These are phyloP conservation scores for Neurospora sp. DNA, from an alignment of 2,329 filamentous ascomycete species.

Conservation along the genomic window DNA sequence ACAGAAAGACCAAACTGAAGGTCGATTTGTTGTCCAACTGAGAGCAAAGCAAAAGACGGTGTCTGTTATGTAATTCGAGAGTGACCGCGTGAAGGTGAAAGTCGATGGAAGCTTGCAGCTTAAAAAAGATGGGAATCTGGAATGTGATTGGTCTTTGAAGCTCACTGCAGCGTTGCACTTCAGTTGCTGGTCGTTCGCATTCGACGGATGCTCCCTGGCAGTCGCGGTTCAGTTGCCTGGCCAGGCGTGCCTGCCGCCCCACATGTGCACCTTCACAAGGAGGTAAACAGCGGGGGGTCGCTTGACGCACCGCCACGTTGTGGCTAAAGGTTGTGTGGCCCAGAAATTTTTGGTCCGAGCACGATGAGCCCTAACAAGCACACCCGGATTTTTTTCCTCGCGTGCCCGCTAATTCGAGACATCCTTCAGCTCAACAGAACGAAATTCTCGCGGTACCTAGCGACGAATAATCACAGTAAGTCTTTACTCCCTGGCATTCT, in stretches of 20 bases:
- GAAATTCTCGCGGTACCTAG: constrained; percentile 19
- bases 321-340: background rate
- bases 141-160: constrained; percentile 3
- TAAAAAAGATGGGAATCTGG: background rate
- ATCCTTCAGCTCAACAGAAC: constrained; percentile 32
- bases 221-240: background rate
- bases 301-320: background rate
- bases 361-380: constrained; percentile 19
- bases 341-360: constrained; percentile 12
- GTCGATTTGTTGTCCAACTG: background rate
- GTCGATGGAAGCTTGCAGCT: background rate
- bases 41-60: background rate
- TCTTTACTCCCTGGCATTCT: constrained; percentile 15
- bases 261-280: background rate
- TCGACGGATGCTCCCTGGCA: background rate
- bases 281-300: background rate
- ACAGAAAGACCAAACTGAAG: background rate
- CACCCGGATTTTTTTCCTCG: constrained; percentile 19
- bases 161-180: background rate
- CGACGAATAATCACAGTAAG: constrained; percentile 40
- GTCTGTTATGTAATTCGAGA: background rate
- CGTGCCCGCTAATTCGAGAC: constrained; percentile 18
- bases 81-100: background rate
- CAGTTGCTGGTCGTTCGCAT: background rate
- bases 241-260: background rate